Base-by-base conservation (phyloP, 371 early-diverging fungal species). In the Blakeslea trispora region DNA sequence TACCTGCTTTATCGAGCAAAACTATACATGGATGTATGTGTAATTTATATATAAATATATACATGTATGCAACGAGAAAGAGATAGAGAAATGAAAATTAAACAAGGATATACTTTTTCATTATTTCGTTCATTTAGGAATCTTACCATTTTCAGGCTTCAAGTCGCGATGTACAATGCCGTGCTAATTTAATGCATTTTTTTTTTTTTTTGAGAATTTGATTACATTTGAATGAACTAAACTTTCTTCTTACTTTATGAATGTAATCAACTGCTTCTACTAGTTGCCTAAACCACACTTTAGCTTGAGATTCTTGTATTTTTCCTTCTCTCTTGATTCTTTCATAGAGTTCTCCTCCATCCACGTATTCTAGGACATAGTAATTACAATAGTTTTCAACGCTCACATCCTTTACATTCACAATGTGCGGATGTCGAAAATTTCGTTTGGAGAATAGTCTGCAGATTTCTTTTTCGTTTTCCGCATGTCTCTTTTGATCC, bases 281-380 rank as follows among this genome's bases (percentile, higher is more conserved):
- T 43, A 99, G 93, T 69, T 99, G 97, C 63, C 93, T 91, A 68
- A 98, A 98, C 74, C 95, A 96, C 32, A 75, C 77, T 35, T 93
- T 84, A 0, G 98, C 97, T 64, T 94, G 93, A 10, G 61, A 59
- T 61, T 99, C 98, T 11, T 77, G 63, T 28, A 99, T 75, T 17
- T 89, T 71, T 5, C 97, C 96, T 56, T 89, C 81, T 53, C 89
- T 85, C 18, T 95, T 89, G 18, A 99, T 79, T 62, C 92, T 88
- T 55, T 97, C 95, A 67, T 96, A 99, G 59, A 99, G 79, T 72
- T 97, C 97, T 23, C 96, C 97, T 50, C 97, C 97, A 35, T 86
- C 87, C 23, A 98, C 95, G 69, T 95, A 99, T 76, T 99, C 99
- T 72, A 96, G 80, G 32, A 99, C 83, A 88, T 99, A 90, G 68